These are phyloP conservation scores for Yamadazyma membranifaciens DNA, from an alignment of 1,139 yeast genomes.

Conservation along the genomic window DNA sequence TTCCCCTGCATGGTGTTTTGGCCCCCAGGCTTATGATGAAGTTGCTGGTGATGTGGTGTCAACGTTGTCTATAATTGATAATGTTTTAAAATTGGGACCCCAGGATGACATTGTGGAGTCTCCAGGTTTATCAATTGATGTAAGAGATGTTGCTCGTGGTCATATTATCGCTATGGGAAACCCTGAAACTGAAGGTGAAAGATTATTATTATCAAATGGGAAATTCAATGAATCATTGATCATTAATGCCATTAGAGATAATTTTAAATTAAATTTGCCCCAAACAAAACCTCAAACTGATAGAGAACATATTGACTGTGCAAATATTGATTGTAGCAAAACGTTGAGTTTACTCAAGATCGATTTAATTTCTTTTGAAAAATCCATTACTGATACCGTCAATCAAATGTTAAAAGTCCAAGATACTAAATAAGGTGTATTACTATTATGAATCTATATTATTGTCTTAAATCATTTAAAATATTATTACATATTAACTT, in stretches of 20 bases:
- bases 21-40: constrained; percentile 37
- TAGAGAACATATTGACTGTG: constrained; percentile 7
- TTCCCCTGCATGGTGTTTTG: constrained; percentile 47
- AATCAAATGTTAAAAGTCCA: constrained; percentile 5
- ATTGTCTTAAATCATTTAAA: constrained; percentile 18
- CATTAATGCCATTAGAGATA: constrained; percentile 23
- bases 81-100: constrained; percentile 17
- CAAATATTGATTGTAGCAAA: constrained; percentile 15
- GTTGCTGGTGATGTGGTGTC: constrained; percentile 25
- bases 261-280: constrained; percentile 22
- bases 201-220: constrained; percentile 15
- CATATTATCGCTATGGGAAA: constrained; percentile 34
- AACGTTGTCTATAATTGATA: constrained; percentile 17
- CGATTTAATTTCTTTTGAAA: constrained; percentile 33
- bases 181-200: constrained; percentile 16
- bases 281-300: constrained; percentile 22
- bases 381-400: constrained; percentile 39
- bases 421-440: not conserved
- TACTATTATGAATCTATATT: not conserved
- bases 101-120: constrained; percentile 14
- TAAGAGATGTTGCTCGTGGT: constrained; percentile 39
- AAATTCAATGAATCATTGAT: constrained; percentile 20
- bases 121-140: constrained; percentile 32
- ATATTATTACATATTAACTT: constrained; percentile 24
- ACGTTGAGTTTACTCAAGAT: constrained; percentile 31